Evolutionary conservation across 2,329 filamentous ascomycete genomes (phyloP).

Genomic region (Trichophyton rubrum): DNA sequence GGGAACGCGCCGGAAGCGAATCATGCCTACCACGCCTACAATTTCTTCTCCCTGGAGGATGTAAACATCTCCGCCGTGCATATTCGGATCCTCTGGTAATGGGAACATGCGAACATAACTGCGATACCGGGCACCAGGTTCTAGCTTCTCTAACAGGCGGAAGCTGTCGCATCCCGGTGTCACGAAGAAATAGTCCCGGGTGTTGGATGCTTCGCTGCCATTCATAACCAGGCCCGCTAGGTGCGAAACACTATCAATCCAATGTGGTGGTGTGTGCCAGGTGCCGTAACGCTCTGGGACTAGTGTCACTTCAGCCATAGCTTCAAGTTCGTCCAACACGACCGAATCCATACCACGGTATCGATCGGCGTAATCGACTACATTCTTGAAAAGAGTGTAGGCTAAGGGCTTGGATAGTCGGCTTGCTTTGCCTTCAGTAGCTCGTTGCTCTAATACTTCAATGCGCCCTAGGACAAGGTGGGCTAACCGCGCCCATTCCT

Average conservation of each 20-base stretch:
- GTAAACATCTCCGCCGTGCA: conserved; percentile 19
- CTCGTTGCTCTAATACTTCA: conserved; percentile 18
- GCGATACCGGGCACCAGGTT: background rate
- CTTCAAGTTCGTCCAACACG: conserved; percentile 28
- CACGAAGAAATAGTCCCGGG: conserved; percentile 23
- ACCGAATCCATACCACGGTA: conserved; percentile 29
- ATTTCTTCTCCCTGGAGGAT: conserved; percentile 20
- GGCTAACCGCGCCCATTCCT: conserved; percentile 15
- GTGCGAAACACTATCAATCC: conserved; percentile 26
- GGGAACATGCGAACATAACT: conserved; percentile 7
- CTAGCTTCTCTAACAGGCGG: conserved; percentile 11
- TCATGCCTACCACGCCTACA: conserved; percentile 19
- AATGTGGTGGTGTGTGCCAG: conserved; percentile 19
- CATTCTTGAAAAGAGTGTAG: conserved; percentile 26
- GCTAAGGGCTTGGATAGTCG: conserved; percentile 24
- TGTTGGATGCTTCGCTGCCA: conserved; percentile 19
- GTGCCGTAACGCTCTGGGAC: conserved; percentile 10
- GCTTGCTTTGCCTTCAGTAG: conserved; percentile 19
- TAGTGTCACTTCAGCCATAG: conserved; percentile 23
- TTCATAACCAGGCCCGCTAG: conserved; percentile 30
- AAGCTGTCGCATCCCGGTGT: conserved; percentile 26
- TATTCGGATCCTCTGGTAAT: conserved; percentile 12
- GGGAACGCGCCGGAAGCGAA: background rate
- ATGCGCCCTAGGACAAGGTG: background rate
- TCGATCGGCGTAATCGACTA: conserved; percentile 25